A percentile compares a stretch with the other conserved stretches of the same genome.
These are phyloP conservation scores for Aspergillus nidulans DNA, from an alignment of 495 filamentous ascomycete species.

Conservation along the genomic window DNA sequence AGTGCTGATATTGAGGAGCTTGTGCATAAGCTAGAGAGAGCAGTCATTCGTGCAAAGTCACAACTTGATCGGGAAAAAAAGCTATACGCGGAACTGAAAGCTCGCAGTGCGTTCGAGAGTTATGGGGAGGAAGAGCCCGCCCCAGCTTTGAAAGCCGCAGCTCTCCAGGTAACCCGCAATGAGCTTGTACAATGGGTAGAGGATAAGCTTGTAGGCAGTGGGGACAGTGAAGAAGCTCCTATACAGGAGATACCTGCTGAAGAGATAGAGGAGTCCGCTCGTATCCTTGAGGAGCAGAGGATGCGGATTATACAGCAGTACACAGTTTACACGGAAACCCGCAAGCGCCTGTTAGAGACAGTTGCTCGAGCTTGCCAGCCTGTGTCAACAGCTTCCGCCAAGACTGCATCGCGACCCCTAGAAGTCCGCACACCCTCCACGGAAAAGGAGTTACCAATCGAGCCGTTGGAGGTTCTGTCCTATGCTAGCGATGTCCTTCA, in stretches of 20 bases:
- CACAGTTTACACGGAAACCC: conserved; percentile 31
- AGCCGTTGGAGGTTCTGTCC: conserved; percentile 38
- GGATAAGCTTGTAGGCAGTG: conserved; percentile 54
- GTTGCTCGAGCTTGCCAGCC: conserved; percentile 37
- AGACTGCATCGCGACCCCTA: conserved; percentile 26
- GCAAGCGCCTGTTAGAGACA: conserved; percentile 36
- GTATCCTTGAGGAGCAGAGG: conserved; percentile 35
- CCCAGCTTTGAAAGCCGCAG: conserved; percentile 37
- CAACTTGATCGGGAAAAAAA: conserved; percentile 59
- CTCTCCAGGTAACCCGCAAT: conserved; percentile 53
- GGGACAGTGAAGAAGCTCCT: conserved; percentile 34
- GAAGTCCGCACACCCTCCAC: conserved; percentile 14
- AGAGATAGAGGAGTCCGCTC: conserved; percentile 35
- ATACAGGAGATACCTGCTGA: conserved; percentile 33
- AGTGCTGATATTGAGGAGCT: conserved; percentile 44
- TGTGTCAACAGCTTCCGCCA: conserved; percentile 20
- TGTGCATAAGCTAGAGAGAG: conserved; percentile 58
- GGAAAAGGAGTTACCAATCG: conserved; percentile 16
- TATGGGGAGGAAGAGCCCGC: background rate
- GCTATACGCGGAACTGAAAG: conserved; percentile 54
- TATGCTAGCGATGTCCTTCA: conserved; percentile 54
- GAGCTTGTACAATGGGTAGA: conserved; percentile 72
- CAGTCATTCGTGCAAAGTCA: conserved; percentile 58
- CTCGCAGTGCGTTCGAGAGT: conserved; percentile 23
- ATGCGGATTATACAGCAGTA: conserved; percentile 49